Percentiles rank a stretch among this genome's conserved stretches.
Evolutionary conservation across 495 filamentous ascomycete genomes (phyloP).

Genomic region (Daldinia caldariorum): DNA sequence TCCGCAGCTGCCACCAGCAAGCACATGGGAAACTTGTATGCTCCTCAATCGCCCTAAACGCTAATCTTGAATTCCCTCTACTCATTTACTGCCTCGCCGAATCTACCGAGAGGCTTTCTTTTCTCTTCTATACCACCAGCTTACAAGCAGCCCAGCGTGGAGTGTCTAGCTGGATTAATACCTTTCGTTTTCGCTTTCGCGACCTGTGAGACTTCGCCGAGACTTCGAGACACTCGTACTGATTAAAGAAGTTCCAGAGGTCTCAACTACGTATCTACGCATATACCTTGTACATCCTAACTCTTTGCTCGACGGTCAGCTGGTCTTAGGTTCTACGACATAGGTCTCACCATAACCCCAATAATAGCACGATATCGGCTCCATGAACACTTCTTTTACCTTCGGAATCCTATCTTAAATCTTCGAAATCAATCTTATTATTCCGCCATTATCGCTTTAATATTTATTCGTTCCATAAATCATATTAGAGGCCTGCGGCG

Average conservation of each 20-base stretch:
- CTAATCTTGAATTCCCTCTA: conserved; percentile 32
- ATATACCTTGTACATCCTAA: neutral
- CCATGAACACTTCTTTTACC: conserved; percentile 31
- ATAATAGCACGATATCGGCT: conserved; percentile 31
- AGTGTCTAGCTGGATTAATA: conserved; percentile 21
- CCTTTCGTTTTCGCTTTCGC: neutral
- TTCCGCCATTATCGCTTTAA: conserved; percentile 26
- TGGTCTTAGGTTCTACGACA: conserved; percentile 39
- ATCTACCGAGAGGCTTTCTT: conserved; percentile 13
- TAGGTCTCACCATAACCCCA: conserved; percentile 37
- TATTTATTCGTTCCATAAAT: conserved; percentile 36
- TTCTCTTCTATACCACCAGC: conserved; percentile 11
- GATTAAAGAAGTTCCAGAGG: conserved; percentile 26
- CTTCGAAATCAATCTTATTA: conserved; percentile 20
- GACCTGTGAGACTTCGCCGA: conserved; percentile 21
- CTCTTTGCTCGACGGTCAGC: conserved; percentile 27
- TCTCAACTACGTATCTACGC: conserved; percentile 20
- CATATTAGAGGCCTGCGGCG: conserved; percentile 35
- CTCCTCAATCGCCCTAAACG: conserved; percentile 16
- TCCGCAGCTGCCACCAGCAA: conserved; percentile 30
- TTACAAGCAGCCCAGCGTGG: conserved; percentile 17
- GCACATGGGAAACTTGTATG: conserved; percentile 9
- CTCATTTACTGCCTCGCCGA: conserved; percentile 24
- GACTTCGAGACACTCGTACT: conserved; percentile 7
- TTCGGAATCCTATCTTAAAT: conserved; percentile 22